These are phyloP conservation scores for Lecanicillium sp. DNA, from an alignment of 2,329 filamentous ascomycete species.

Conservation along the genomic window DNA sequence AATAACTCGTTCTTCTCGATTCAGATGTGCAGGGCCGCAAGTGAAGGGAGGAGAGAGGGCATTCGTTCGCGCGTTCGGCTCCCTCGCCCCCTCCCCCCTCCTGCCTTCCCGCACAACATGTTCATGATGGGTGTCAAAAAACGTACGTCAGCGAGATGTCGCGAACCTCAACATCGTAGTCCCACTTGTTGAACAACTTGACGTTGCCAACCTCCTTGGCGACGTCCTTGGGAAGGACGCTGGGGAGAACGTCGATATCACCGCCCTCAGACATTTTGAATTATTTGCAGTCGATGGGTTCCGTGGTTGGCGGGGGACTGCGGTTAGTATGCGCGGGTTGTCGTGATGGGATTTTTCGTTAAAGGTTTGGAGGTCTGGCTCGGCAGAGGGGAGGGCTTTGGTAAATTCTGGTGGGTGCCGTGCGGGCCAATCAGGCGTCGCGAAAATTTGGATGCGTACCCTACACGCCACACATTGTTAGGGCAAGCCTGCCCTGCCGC, in stretches of 20 bases:
- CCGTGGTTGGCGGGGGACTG: slow-evolving; percentile 31
- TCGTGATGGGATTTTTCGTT: slow-evolving; percentile 33
- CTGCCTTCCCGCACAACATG: not conserved
- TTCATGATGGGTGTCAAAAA: slow-evolving; percentile 1
- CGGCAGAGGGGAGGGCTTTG: slow-evolving; percentile 24
- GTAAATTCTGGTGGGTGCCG: slow-evolving; percentile 32
- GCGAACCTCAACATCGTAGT: slow-evolving; percentile 98
- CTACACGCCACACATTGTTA: slow-evolving; percentile 27
- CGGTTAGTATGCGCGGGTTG: slow-evolving; percentile 32
- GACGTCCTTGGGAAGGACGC: slow-evolving; percentile 90
- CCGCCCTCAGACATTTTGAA: slow-evolving; percentile 86
- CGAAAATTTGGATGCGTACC: slow-evolving; percentile 24
- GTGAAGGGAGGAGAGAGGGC: slow-evolving; percentile 7
- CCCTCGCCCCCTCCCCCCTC: not conserved
- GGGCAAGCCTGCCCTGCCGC: slow-evolving; percentile 36
- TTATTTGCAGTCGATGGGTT: slow-evolving; percentile 34
- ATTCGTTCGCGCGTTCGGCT: slow-evolving; percentile 9
- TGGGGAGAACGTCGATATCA: slow-evolving; percentile 82
- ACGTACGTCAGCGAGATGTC: slow-evolving; percentile 98
- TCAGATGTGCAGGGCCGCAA: slow-evolving; percentile 16
- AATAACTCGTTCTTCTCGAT: slow-evolving; percentile 17
- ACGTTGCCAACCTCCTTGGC: slow-evolving; percentile 81
- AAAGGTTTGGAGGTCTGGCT: slow-evolving; percentile 30
- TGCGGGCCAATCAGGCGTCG: slow-evolving; percentile 30
- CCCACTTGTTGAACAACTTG: slow-evolving; percentile 97